Evolutionary conservation across 768 basidiomycete species (phyloP).

Genomic region (Rhodotorula graminis): DNA sequence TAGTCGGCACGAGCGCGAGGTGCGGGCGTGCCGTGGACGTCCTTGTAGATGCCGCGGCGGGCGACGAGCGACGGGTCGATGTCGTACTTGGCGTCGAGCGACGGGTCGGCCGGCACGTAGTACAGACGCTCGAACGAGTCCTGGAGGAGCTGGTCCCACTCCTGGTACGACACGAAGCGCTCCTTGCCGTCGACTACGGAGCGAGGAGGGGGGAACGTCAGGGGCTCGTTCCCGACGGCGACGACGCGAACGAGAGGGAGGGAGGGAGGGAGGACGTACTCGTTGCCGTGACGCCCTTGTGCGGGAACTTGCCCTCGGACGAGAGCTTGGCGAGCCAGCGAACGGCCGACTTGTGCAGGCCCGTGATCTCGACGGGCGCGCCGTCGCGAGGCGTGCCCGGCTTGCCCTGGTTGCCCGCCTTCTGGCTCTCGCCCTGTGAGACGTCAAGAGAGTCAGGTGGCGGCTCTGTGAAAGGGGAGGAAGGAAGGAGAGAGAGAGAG

Average conservation of each 20-base stretch:
- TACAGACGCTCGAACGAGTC: conserved; percentile 81
- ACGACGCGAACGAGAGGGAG: conserved; percentile 1
- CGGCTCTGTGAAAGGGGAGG: no score
- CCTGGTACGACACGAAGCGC: conserved; percentile 72
- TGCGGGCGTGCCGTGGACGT: conserved; percentile 82
- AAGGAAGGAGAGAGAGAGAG: no score
- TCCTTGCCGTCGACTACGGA: conserved; percentile 63
- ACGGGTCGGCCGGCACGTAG: conserved; percentile 76
- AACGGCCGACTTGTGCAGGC: conserved; percentile 84
- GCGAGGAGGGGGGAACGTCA: conserved; percentile 7
- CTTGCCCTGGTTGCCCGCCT: conserved; percentile 85
- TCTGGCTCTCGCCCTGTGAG: conserved; percentile 66
- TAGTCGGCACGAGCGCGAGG: conserved; percentile 84
- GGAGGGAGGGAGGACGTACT: conserved; percentile 55
- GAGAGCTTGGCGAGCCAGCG: conserved; percentile 77
- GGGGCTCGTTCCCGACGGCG: no score
- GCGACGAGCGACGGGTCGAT: conserved; percentile 68
- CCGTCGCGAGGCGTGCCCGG: conserved; percentile 97
- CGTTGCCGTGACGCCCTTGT: conserved; percentile 75
- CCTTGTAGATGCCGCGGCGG: conserved; percentile 95
- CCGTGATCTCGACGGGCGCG: conserved; percentile 91
- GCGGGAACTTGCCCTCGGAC: conserved; percentile 68
- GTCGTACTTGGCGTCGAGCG: conserved; percentile 65
- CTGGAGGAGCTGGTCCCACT: conserved; percentile 83
- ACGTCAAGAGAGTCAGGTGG: conserved; percentile 64